Conservation (phyloP, 192 early-diverging fungal genomes). For the Lunasporangiospora selenospora region DNA sequence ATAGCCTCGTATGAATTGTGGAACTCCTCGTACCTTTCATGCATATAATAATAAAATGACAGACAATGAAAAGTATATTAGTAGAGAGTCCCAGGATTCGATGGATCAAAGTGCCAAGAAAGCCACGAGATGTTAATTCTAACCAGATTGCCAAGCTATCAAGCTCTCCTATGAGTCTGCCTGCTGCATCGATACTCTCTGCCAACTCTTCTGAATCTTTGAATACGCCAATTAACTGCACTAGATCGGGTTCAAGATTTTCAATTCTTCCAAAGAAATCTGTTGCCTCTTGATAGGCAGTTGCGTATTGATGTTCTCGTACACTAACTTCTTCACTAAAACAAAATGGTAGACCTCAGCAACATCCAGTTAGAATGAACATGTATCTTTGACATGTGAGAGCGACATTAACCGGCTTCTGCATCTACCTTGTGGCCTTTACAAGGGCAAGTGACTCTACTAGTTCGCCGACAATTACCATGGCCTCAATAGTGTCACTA, state of each 20-base stretch:
- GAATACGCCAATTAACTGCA: constrained; percentile 10
- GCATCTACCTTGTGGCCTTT: constrained; percentile 26
- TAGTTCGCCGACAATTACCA: constrained; percentile 36
- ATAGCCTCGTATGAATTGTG: constrained; percentile 44
- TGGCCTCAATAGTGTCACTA: constrained; percentile 27
- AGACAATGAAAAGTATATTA: background rate
- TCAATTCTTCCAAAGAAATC: constrained; percentile 22
- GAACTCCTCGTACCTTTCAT: constrained; percentile 48
- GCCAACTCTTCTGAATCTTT: constrained; percentile 4
- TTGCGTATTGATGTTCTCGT: constrained; percentile 25
- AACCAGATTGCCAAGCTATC: constrained; percentile 43
- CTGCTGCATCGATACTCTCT: constrained; percentile 26
- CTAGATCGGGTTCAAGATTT: constrained; percentile 17
- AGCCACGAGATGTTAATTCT: no score
- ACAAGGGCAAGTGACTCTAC: constrained; percentile 40
- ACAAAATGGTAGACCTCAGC: no score
- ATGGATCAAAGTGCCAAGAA: no score
- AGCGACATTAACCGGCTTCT: no score
- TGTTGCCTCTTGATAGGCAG: constrained; percentile 31
- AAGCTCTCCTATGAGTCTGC: constrained; percentile 34
- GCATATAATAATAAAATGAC: background rate
- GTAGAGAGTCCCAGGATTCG: background rate
- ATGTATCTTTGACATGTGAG: no score
- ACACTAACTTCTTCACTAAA: constrained; percentile 37
- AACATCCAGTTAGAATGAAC: no score